Percentiles rank a stretch among this genome's conserved stretches.
Evolutionary conservation across 176 grass and related monocot genomes (phyloP).

Genomic region (Alopecurus myosuroides): DNA sequence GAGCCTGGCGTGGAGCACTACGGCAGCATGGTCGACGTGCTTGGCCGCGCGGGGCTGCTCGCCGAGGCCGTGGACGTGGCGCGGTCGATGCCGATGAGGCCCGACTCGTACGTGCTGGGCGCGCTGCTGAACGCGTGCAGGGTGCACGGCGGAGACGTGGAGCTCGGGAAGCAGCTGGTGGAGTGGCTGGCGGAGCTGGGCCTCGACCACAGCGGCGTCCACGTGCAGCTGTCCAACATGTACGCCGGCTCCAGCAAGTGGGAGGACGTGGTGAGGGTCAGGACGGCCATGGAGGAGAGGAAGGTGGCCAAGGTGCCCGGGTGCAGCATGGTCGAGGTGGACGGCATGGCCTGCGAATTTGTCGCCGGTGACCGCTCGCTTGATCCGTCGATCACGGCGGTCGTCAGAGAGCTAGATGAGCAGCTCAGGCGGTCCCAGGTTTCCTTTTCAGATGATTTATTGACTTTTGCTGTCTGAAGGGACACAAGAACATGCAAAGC

Average conservation of each 20-base stretch:
- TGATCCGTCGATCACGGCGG: conserved; percentile 17
- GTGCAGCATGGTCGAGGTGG: conserved; percentile 54
- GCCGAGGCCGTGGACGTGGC: conserved; percentile 31
- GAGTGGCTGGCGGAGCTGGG: conserved; percentile 22
- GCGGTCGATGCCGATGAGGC: conserved; percentile 41
- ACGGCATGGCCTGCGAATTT: conserved; percentile 51
- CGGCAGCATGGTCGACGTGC: conserved; percentile 51
- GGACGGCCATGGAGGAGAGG: conserved; percentile 37
- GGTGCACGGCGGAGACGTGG: conserved; percentile 21
- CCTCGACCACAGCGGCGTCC: conserved; percentile 47
- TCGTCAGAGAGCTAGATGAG: conserved; percentile 19
- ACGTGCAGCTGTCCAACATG: conserved; percentile 58
- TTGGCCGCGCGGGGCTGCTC: conserved; percentile 43
- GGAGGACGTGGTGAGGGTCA: conserved; percentile 32
- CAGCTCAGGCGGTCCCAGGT: conserved; percentile 14
- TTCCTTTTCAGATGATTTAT: neutral
- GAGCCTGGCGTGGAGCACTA: conserved; percentile 56
- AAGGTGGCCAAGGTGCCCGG: conserved; percentile 32
- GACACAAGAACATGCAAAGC: neutral
- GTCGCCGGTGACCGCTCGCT: conserved; percentile 50
- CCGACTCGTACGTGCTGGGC: conserved; percentile 60
- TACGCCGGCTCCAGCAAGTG: conserved; percentile 44
- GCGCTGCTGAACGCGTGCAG: conserved; percentile 56
- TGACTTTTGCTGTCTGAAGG: neutral
- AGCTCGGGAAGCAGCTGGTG: conserved; percentile 21